Percentiles rank a stretch among this genome's conserved stretches.
These are phyloP conservation scores for Penicillium silybi DNA, from an alignment of 495 filamentous ascomycete species.

Conservation along the genomic window DNA sequence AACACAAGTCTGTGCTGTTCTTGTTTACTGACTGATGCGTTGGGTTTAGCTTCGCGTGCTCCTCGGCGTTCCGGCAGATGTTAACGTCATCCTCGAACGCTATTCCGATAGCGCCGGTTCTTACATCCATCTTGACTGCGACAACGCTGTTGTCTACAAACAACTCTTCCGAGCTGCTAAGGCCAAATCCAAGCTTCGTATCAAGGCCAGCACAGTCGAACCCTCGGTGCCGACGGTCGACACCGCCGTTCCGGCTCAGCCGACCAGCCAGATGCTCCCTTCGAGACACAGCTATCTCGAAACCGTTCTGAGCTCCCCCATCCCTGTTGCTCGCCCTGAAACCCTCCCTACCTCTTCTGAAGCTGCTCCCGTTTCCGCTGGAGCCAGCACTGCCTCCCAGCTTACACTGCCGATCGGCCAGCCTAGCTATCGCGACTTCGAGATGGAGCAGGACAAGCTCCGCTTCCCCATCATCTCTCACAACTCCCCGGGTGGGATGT, in stretches of 20 bases:
- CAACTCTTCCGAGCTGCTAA: conserved; percentile 96
- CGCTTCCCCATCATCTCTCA: conserved; percentile 31
- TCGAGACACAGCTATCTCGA: conserved; percentile 39
- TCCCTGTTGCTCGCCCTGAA: conserved; percentile 17
- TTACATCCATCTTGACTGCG: conserved; percentile 73
- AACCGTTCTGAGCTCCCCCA: conserved; percentile 38
- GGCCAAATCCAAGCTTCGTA: conserved; percentile 94
- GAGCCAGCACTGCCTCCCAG: neutral
- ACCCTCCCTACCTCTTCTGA: conserved; percentile 7
- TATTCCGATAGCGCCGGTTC: conserved; percentile 89
- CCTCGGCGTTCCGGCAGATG: conserved; percentile 64
- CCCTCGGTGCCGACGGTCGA: conserved; percentile 6
- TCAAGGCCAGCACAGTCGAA: conserved; percentile 59
- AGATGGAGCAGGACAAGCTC: conserved; percentile 25
- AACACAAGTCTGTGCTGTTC: neutral
- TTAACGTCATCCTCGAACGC: conserved; percentile 77
- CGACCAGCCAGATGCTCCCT: conserved; percentile 15
- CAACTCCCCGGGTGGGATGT: conserved; percentile 30
- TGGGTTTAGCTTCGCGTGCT: conserved; percentile 65
- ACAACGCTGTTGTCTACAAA: conserved; percentile 84
- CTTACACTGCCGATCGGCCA: conserved; percentile 4
- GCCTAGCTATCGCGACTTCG: conserved; percentile 30
- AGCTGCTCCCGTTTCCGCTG: neutral
- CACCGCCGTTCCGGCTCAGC: conserved; percentile 5
- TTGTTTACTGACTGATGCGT: conserved; percentile 17